Percentiles rank a stretch among this genome's conserved stretches.
These are phyloP conservation scores for Geotrichum histeridarum DNA, from an alignment of 1,139 yeast genomes.

Conservation along the genomic window DNA sequence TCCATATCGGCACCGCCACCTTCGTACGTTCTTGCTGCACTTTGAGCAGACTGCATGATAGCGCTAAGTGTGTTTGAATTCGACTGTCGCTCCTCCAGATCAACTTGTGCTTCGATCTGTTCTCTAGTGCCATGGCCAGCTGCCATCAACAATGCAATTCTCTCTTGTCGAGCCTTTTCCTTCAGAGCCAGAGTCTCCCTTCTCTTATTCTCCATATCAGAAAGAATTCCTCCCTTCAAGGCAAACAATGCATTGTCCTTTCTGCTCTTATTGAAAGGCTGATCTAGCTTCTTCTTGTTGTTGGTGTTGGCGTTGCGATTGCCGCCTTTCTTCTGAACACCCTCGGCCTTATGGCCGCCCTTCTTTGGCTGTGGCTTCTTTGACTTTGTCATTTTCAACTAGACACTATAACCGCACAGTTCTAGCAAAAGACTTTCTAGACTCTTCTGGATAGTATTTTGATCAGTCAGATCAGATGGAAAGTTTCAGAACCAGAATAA, in stretches of 20 bases:
- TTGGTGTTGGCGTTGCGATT: conserved; percentile 3
- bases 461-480: no score
- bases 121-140: conserved; percentile 44
- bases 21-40: conserved; percentile 64
- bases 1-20: conserved; percentile 43
- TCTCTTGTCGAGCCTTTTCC: conserved; percentile 18
- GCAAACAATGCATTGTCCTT: conserved; percentile 33
- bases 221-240: conserved; percentile 75
- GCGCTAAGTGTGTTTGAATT: conserved; percentile 66
- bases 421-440: no score
- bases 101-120: conserved; percentile 40
- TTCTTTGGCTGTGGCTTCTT: conserved; percentile 7
- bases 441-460: no score
- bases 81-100: conserved; percentile 23
- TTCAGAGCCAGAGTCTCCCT: conserved; percentile 37
- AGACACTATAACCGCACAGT: neutral
- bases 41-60: conserved; percentile 80
- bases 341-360: conserved; percentile 6
- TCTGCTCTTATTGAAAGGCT: conserved; percentile 9
- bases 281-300: conserved; percentile 7
- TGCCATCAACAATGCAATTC: conserved; percentile 18
- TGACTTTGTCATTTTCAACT: neutral
- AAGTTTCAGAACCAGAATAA: no score
- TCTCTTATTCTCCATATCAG: conserved; percentile 72
- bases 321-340: conserved; percentile 14